These are phyloP conservation scores for Puccinia hordei DNA, from an alignment of 1,284 basidiomycete species.

Conservation along the genomic window DNA sequence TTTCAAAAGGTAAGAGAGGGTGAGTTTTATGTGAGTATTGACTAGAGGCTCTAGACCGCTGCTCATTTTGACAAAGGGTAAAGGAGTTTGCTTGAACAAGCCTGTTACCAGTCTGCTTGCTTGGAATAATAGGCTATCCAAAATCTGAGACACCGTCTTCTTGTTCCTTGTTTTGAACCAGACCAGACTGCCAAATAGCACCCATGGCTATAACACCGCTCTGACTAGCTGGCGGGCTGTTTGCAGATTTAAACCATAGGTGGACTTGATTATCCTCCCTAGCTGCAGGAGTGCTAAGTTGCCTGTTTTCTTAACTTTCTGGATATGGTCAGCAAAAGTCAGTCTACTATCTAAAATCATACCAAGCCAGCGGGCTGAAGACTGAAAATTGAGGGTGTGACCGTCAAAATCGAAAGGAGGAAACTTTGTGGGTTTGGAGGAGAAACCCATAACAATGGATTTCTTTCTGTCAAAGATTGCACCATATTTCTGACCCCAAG, in stretches of 20 bases:
- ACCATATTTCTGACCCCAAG: slow-evolving; percentile 7
- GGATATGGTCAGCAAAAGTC: too few relatives aligned
- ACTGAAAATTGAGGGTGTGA: too few relatives aligned
- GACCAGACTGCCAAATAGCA: slow-evolving; percentile 27
- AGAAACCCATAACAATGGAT: neutral
- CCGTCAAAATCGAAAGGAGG: too few relatives aligned
- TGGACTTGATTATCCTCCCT: neutral
- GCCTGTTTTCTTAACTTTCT: slow-evolving; percentile 13
- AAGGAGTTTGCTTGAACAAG: neutral
- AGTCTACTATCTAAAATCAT: too few relatives aligned
- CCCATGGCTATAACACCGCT: neutral
- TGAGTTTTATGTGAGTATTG: neutral
- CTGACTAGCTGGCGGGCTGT: neutral
- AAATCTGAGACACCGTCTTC: neutral
- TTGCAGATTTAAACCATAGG: slow-evolving; percentile 12
- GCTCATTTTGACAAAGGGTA: neutral
- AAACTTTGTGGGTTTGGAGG: too few relatives aligned
- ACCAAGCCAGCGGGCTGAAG: too few relatives aligned
- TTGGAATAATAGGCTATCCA: neutral
- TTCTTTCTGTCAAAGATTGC: slow-evolving; percentile 37
- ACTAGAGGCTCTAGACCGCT: neutral
- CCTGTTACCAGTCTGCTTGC: too few relatives aligned
- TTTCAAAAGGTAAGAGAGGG: neutral
- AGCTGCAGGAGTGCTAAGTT: neutral
- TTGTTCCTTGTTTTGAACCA: slow-evolving; percentile 14